Evolutionary conservation across 768 basidiomycete species (phyloP), one percentile per base, ranked within the genome.

Genomic region (Boletus subparvulus): DNA sequence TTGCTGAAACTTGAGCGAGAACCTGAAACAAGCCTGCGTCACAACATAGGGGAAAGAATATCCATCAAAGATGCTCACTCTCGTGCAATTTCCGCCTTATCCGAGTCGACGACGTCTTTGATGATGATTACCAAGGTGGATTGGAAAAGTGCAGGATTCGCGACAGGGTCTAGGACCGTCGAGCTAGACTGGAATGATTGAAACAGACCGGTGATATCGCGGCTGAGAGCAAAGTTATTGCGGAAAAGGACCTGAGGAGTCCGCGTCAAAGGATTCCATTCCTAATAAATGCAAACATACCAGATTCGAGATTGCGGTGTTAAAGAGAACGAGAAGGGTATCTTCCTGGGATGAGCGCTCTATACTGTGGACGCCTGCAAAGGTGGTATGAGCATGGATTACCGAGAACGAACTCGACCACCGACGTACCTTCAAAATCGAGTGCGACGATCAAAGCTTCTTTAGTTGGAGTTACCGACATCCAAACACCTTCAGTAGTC

Each of bases 61-160:
- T 52, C 17, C 12, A n/a, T 30, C 13, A 47, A 26, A 21, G 9
- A 4, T 21, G 37, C 81, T 61, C 60, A 85, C 84, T 86, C 84
- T 63, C 77, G 70, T 8, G 77, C 79, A 35, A 86, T 84, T 49
- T 86, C 85, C 0, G 65, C 66, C 62, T 78, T 83, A 62, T 86
- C 85, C 0, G 81, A 77, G 47, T 86, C 85, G 6, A 83, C 76
- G 12, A 87, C 85, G 47, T 86, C 85, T 80, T 86, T 87, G 65
- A 86, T 85, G 48, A 86, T 84, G 59, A 86, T 85, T 8, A 78
- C 77, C 13, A 86, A 73, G 0, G 77, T 82, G 0, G 83, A 85
- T 54, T 77, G 80, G 69, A 86, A 86, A 21, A 86, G 74, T 14
- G 72, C 74, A 0, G 83, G 84, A 62, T 86, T 86, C 0, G 78